Evolutionary conservation across 2,329 filamentous ascomycete genomes (phyloP).

Genomic region (Ophiostoma tasmaniense): DNA sequence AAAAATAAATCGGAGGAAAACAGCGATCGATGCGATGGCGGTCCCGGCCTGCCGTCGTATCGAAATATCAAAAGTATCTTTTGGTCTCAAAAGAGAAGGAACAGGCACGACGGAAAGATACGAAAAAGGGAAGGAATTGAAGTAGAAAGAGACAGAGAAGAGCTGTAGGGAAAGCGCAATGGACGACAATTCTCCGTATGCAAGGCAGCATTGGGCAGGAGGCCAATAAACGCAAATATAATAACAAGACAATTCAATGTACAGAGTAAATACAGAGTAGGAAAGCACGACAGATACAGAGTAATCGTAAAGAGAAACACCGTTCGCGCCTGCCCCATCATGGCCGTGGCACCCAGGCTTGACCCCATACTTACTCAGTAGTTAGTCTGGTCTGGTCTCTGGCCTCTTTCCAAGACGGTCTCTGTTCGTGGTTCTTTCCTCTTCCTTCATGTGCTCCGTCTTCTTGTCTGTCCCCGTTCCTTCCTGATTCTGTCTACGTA

Average conservation of each 20-base stretch:
- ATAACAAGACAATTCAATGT: neutral
- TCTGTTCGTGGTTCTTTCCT: neutral
- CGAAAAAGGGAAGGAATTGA: neutral
- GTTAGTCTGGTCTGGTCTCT: neutral
- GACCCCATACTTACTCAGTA: neutral
- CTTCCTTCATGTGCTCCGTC: neutral
- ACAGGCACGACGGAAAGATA: neutral
- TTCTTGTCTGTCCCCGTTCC: slow-evolving; percentile 1
- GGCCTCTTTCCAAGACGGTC: neutral
- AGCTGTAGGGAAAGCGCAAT: neutral
- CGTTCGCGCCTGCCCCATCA: neutral
- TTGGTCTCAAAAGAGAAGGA: neutral
- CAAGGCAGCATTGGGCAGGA: neutral
- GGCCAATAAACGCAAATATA: neutral
- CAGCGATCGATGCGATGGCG: neutral
- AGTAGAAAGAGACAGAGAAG: neutral
- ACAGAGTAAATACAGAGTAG: too few relatives aligned
- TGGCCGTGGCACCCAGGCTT: neutral
- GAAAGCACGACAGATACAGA: neutral
- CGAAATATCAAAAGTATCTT: neutral
- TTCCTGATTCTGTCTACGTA: neutral
- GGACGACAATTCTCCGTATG: neutral
- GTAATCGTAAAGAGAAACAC: neutral
- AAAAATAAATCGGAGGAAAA: slow-evolving; percentile 5
- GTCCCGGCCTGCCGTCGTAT: neutral